A percentile compares a stretch with the other conserved stretches of the same genome.
These are phyloP conservation scores for Nitzschia sp. DNA, from an alignment of 108 stramenopile genomes.

Conservation along the genomic window DNA sequence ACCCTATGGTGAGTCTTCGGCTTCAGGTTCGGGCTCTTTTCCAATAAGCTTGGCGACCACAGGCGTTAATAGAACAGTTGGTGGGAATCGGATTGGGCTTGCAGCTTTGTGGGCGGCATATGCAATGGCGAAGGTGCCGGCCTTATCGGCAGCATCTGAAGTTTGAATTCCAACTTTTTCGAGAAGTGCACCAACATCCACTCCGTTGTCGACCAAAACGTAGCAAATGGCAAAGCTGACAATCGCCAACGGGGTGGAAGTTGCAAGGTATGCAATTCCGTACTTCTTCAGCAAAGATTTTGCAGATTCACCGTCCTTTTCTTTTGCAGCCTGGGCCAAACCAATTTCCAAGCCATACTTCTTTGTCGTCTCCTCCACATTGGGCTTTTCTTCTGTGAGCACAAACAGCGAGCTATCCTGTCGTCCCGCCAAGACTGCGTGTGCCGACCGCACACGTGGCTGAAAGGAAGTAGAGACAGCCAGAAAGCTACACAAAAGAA, in stretches of 20 bases:
- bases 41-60: constrained; percentile 93
- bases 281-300: constrained; percentile 88
- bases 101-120: constrained; percentile 98
- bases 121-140: constrained; percentile 93
- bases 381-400: constrained; percentile 17
- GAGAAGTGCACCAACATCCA: constrained; percentile 83
- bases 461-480: not conserved
- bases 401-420: not conserved
- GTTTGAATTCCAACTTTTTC: constrained; percentile 81
- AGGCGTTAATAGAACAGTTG: constrained; percentile 94
- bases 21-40: constrained; percentile 71
- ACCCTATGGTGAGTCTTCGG: too few relatives aligned
- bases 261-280: constrained; percentile 92
- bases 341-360: constrained; percentile 92
- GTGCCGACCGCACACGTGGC: not conserved
- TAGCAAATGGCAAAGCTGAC: constrained; percentile 91
- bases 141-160: constrained; percentile 69
- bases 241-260: constrained; percentile 91
- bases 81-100: constrained; percentile 95
- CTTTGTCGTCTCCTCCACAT: constrained; percentile 74
- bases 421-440: not conserved
- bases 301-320: constrained; percentile 70
- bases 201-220: constrained; percentile 82
- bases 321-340: constrained; percentile 69
- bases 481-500: not conserved